Evolutionary conservation across 768 basidiomycete genomes (phyloP).

Genomic region (Boletus rubroflammeus): DNA sequence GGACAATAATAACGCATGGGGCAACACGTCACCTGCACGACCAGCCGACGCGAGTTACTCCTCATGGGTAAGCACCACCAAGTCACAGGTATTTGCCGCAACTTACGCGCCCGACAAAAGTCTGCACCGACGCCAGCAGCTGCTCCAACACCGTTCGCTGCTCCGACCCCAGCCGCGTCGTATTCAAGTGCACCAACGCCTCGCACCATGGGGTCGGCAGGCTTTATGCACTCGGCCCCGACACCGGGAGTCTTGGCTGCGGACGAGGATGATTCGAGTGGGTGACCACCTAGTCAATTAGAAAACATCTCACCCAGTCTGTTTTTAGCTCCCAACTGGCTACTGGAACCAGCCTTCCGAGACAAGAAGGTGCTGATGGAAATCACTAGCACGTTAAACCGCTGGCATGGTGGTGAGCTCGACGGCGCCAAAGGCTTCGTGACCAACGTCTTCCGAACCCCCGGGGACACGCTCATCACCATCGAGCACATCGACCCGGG

Average conservation of each 20-base stretch:
- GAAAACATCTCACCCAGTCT: conserved; percentile 19
- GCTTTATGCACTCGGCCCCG: conserved; percentile 27
- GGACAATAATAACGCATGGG: conserved; percentile 26
- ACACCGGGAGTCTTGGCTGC: conserved; percentile 27
- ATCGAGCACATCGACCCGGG: conserved; percentile 31
- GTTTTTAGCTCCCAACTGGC: conserved; percentile 26
- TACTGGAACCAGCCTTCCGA: conserved; percentile 26
- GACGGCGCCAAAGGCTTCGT: conserved; percentile 30
- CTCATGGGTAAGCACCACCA: conserved; percentile 31
- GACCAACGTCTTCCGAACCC: conserved; percentile 21
- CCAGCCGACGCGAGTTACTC: conserved; percentile 31
- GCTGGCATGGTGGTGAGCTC: conserved; percentile 30
- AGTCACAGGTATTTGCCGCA: conserved; percentile 15
- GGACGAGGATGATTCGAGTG: conserved; percentile 30
- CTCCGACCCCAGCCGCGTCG: conserved; percentile 28
- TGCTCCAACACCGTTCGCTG: conserved; percentile 38
- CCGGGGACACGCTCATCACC: conserved; percentile 27
- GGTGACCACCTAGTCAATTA: conserved; percentile 8
- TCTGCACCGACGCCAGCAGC: conserved; percentile 38
- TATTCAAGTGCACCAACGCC: conserved; percentile 34
- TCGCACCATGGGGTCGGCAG: conserved; percentile 24
- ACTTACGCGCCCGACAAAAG: conserved; percentile 16
- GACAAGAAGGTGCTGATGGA: conserved; percentile 31
- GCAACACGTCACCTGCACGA: conserved; percentile 30
- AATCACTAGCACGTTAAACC: conserved; percentile 22